Conservation (phyloP, 345 rosid genomes). For the Stellera chamaejasme region DNA sequence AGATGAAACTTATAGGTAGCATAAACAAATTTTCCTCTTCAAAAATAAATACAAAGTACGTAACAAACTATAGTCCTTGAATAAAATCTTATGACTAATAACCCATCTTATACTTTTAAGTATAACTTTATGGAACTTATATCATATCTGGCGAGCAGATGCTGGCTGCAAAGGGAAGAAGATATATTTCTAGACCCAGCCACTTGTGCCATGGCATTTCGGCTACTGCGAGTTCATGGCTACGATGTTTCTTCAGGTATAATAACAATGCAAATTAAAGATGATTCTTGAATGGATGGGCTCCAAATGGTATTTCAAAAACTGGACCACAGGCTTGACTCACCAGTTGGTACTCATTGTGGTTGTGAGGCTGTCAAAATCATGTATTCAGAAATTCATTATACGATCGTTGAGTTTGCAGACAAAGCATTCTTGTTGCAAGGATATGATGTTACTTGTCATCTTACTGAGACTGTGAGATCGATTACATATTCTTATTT, state of each 20-base stretch:
- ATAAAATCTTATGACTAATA: too few species aligned
- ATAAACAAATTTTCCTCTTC: neutral
- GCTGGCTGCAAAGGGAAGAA: constrained; percentile 68
- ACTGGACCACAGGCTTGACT: constrained; percentile 61
- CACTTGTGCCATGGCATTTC: constrained; percentile 72
- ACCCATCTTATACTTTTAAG: neutral
- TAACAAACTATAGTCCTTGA: neutral
- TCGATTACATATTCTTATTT: constrained; percentile 2
- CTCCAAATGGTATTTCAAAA: neutral
- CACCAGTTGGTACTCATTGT: constrained; percentile 28
- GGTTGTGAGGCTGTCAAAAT: constrained; percentile 74
- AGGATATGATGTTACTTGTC: constrained; percentile 46
- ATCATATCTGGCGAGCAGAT: constrained; percentile 34
- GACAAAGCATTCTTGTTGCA: constrained; percentile 51
- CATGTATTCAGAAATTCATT: constrained; percentile 55
- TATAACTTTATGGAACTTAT: constrained; percentile 10
- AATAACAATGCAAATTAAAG: constrained; percentile 1
- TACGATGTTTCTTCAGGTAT: constrained; percentile 74
- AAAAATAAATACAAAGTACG: neutral
- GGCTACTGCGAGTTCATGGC: constrained; percentile 50
- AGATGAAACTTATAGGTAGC: constrained; percentile 64
- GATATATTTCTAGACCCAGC: constrained; percentile 50
- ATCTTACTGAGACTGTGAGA: constrained; percentile 50
- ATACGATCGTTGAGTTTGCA: constrained; percentile 63
- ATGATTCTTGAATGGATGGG: neutral